Evolutionary conservation across 2,329 filamentous ascomycete species (phyloP), one percentile per base, ranked within the genome.

Genomic region (Beauveria rudraprayagi): DNA sequence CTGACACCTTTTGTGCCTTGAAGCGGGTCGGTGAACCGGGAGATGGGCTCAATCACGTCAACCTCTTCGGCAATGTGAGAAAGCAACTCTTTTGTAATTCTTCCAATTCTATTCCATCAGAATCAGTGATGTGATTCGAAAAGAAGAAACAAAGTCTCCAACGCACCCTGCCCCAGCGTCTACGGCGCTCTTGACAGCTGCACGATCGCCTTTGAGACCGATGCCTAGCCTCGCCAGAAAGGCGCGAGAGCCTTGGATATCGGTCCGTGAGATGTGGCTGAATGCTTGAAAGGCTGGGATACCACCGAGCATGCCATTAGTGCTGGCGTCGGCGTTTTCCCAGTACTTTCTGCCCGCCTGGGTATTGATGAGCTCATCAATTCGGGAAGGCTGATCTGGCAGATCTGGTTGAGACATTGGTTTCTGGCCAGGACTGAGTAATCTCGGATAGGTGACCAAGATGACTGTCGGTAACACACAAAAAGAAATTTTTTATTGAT

Each of bases 1-100:
- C 82, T 76, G 10, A 86, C 76, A 1, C 88, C 88, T 1, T 84
- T 72, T 47, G 80, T 81, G 0, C 78, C 80, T 3, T 74, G 69
- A 1, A 95, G 75, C 19, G 78, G 76, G n/a, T 81, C 80, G 1
- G 91, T 92, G 73, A 97, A 96, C 70, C 92, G 91, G 66, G 80
- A 77, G 22, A 96, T 84, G 0, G 92, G 93, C 77, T 97, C 92
- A 40, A 97, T 84, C 19, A 95, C 80, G 70, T 97, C 93, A 5
- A 96, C 87, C 2, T 80, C 76, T 16, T 84, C 77, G n/a, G 88
- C 86, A 1, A 93, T 76, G 24, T 84, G 78, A 26, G 87, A 74
- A 16, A 97, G 78, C 3, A 97, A 80, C 0, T 89, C 89, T 62
- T 88, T 81, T 0, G 91, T 96, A 62, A 97, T 83, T 46, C 93